Evolutionary conservation across 257 asterid species (phyloP).

Genomic region (Verbascum thapsus): DNA sequence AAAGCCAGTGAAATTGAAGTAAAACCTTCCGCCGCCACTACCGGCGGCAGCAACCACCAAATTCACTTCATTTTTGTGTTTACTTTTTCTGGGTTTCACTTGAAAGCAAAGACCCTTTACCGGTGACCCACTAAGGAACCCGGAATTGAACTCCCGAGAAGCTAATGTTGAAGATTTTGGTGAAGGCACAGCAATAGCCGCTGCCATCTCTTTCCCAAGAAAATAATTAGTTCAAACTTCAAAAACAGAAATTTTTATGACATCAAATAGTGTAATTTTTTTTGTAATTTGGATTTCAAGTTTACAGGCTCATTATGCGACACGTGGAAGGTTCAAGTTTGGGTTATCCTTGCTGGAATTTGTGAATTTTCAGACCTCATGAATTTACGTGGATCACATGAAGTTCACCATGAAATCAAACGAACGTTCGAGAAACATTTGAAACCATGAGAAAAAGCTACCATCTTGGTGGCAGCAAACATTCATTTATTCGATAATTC

Average conservation of each 20-base stretch:
- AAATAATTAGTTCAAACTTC: conserved; percentile 2
- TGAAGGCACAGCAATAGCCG: conserved; percentile 46
- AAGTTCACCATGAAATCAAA: neutral
- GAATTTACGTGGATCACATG: conserved; percentile 37
- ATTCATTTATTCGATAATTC: too few relatives aligned
- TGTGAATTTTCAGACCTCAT: neutral
- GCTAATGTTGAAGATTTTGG: conserved; percentile 47
- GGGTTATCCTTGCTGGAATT: conserved; percentile 31
- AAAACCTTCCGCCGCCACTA: conserved; percentile 63
- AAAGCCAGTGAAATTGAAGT: conserved; percentile 85
- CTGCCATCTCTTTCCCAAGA: conserved; percentile 42
- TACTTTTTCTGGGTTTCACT: conserved; percentile 50
- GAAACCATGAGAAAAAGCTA: too few relatives aligned
- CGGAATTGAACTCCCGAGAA: conserved; percentile 41
- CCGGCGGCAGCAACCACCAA: conserved; percentile 57
- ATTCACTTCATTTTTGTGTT: conserved; percentile 32
- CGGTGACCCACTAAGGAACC: conserved; percentile 45
- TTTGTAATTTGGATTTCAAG: conserved; percentile 18
- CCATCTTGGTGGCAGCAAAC: too few relatives aligned
- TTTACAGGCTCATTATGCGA: conserved; percentile 38
- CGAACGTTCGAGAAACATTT: neutral
- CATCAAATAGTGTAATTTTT: neutral
- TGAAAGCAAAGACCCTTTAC: conserved; percentile 45
- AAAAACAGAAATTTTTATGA: too few relatives aligned
- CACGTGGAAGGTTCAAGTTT: conserved; percentile 45